Conservation (phyloP, 805 yeast genomes). For the Metschnikowia picachoensis region DNA sequence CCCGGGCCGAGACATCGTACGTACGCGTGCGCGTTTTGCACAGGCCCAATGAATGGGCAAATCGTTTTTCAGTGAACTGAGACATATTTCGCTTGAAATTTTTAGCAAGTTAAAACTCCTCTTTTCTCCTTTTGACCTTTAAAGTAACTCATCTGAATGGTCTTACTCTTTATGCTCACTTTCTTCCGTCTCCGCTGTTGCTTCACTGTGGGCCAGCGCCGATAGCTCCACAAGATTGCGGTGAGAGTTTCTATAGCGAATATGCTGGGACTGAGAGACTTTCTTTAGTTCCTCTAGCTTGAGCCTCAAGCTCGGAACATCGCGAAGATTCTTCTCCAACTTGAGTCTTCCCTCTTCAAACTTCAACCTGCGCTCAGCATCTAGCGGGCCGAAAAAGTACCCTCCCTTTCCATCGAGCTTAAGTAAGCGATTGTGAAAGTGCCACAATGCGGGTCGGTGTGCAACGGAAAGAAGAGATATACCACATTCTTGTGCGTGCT, state of each 20-base stretch:
- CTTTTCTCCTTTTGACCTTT: too few relatives aligned
- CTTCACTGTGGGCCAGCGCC: too few relatives aligned
- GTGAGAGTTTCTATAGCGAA: conserved; percentile 29
- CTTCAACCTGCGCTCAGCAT: conserved; percentile 67
- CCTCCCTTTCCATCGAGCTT: conserved; percentile 86
- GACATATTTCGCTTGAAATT: too few relatives aligned
- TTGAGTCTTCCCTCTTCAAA: conserved; percentile 75
- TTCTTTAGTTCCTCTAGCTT: conserved; percentile 61
- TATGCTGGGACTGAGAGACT: conserved; percentile 44
- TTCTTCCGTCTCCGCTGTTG: too few relatives aligned
- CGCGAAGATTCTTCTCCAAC: conserved; percentile 67
- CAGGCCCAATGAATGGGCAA: too few relatives aligned
- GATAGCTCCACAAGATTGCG: conserved; percentile 23
- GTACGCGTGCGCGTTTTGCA: too few relatives aligned
- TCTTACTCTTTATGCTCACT: too few relatives aligned
- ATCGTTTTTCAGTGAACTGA: too few relatives aligned
- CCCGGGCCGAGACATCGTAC: too few relatives aligned
- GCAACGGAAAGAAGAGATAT: conserved; percentile 87
- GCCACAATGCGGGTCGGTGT: conserved; percentile 90
- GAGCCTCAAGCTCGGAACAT: conserved; percentile 61
- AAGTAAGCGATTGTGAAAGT: conserved; percentile 76
- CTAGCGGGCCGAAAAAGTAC: conserved; percentile 55
- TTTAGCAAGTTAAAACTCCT: too few relatives aligned
- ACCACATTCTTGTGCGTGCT: conserved; percentile 72
- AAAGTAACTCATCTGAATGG: too few relatives aligned